phyloP scores from a whole-genome alignment of 768 basidiomycete species.

The Boletus bicolor region DNA sequence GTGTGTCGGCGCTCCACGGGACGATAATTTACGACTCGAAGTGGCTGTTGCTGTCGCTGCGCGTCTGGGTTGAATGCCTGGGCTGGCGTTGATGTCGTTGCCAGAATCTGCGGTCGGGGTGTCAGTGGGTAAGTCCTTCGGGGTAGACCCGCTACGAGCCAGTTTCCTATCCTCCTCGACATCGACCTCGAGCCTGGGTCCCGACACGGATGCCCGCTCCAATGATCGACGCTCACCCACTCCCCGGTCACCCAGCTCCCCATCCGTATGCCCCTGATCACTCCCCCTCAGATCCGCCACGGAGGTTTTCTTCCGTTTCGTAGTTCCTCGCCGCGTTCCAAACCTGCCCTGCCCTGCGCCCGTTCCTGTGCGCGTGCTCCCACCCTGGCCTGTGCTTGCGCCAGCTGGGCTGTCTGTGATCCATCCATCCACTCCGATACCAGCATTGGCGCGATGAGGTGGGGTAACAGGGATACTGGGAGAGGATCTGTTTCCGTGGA shows the following conservation, averaged over 20 bases:
- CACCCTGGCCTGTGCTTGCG: background rate
- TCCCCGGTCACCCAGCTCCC: slow-evolving; percentile 11
- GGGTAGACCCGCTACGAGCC: background rate
- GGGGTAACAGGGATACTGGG: background rate
- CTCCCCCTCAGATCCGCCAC: slow-evolving; percentile 27
- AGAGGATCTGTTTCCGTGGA: background rate
- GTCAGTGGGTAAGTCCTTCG: background rate
- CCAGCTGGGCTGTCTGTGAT: slow-evolving; percentile 9
- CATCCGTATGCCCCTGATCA: slow-evolving; percentile 30
- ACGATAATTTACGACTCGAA: background rate
- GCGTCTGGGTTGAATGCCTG: background rate
- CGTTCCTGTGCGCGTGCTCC: background rate
- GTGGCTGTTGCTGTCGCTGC: slow-evolving; percentile 1
- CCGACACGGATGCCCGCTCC: background rate
- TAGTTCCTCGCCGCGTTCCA: slow-evolving; percentile 1
- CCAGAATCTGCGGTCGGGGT: background rate
- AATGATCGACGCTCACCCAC: background rate
- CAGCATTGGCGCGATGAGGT: background rate
- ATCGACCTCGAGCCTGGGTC: background rate
- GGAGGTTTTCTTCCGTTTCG: slow-evolving; percentile 17
- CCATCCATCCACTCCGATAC: slow-evolving; percentile 17
- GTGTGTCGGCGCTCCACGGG: background rate
- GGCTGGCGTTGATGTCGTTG: background rate
- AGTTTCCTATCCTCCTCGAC: too few species aligned
- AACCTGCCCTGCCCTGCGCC: background rate